Evolutionary conservation across 192 early-diverging fungal species (phyloP).

Genomic region (Coemansia guatemalensis): DNA sequence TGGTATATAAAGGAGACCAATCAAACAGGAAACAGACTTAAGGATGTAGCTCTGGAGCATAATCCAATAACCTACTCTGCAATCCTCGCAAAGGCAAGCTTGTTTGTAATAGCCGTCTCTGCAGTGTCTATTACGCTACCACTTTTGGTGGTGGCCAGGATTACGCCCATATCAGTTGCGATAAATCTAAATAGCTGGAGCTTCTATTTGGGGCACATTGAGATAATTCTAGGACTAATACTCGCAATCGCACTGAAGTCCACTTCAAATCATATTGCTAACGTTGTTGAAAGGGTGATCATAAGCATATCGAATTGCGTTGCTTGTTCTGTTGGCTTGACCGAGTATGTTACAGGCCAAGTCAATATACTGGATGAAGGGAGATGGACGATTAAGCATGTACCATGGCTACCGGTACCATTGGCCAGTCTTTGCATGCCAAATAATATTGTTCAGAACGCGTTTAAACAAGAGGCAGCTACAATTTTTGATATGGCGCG

Average conservation of each 20-base stretch:
- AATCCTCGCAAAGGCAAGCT: neutral
- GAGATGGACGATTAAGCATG: neutral
- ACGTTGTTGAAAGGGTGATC: neutral
- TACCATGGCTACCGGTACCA: slow-evolving; percentile 4
- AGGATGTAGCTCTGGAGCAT: neutral
- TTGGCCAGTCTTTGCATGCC: neutral
- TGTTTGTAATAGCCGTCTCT: neutral
- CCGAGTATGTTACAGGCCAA: slow-evolving; percentile 13
- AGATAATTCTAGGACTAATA: neutral
- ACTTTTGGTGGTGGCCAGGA: neutral
- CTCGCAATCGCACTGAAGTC: neutral
- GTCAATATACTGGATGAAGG: slow-evolving; percentile 9
- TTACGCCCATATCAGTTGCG: neutral
- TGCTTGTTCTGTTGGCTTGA: slow-evolving; percentile 4
- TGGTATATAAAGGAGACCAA: slow-evolving; percentile 4
- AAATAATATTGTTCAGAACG: neutral
- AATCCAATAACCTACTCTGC: neutral
- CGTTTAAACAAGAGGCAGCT: neutral
- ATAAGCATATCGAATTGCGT: neutral
- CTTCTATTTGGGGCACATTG: neutral
- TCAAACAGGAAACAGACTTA: neutral
- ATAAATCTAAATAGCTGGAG: neutral
- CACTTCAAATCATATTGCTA: neutral
- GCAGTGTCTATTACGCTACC: neutral
- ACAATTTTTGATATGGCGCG: neutral